Evolutionary conservation across 768 basidiomycete species (phyloP).

Genomic region (Tremella mesenterica): DNA sequence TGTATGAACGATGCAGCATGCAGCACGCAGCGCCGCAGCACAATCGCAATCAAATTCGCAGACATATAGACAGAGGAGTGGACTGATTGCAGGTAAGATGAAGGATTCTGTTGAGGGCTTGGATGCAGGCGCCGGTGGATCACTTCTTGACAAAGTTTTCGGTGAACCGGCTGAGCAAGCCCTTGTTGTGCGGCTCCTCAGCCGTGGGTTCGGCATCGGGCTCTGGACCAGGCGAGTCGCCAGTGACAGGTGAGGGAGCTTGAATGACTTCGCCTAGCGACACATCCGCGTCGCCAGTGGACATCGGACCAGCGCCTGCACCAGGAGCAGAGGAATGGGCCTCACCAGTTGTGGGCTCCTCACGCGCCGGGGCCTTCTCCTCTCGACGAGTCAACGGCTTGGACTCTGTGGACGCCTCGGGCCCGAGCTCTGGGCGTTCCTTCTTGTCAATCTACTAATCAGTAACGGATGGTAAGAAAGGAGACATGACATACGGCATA

Average conservation of each 20-base stretch:
- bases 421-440: conserved; percentile 31
- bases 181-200: conserved; percentile 4
- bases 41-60: too few species aligned
- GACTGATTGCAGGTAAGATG: too few species aligned
- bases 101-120: too few species aligned
- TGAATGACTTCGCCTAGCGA: conserved; percentile 31
- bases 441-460: conserved; percentile 50
- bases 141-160: conserved; percentile 12
- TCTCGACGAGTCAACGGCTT: conserved; percentile 56
- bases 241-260: conserved; percentile 20
- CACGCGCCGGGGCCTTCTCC: conserved; percentile 66
- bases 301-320: conserved; percentile 1
- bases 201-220: conserved; percentile 18
- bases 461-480: background rate
- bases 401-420: conserved; percentile 36
- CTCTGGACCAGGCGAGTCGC: conserved; percentile 14
- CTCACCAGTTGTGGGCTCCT: conserved; percentile 45
- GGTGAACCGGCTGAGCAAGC: conserved; percentile 31
- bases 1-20: too few species aligned
- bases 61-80: too few species aligned
- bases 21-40: too few species aligned
- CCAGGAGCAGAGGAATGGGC: conserved; percentile 23
- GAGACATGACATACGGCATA: conserved; percentile 52
- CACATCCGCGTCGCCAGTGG: conserved; percentile 12
- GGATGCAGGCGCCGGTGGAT: background rate